Conservation (phyloP, 2,329 filamentous ascomycete species). For the Dactylellina haptotyla region DNA sequence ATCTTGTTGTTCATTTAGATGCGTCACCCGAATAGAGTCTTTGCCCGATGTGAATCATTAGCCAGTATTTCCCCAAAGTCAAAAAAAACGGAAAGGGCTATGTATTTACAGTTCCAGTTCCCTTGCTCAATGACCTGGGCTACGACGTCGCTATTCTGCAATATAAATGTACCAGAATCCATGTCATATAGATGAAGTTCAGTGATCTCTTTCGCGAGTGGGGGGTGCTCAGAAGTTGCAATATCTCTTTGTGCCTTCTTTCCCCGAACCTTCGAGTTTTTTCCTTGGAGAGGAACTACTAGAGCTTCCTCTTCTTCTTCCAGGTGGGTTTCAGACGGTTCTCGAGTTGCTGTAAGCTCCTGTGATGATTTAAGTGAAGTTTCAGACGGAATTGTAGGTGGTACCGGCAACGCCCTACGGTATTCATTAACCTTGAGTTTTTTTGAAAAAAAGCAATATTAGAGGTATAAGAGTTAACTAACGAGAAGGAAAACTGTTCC, state of each 20-base stretch:
- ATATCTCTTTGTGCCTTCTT: slow-evolving; percentile 60
- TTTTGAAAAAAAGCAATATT: not conserved
- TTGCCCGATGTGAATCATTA: not conserved
- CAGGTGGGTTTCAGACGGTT: not conserved
- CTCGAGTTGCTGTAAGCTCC: not conserved
- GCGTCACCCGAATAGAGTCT: slow-evolving; percentile 21
- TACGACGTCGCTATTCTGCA: slow-evolving; percentile 78
- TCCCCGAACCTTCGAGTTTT: slow-evolving; percentile 47
- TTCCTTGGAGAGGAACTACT: slow-evolving; percentile 59
- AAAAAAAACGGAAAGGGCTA: not conserved
- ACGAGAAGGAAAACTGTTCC: slow-evolving; percentile 78
- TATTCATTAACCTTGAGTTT: not conserved
- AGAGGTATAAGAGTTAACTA: slow-evolving; percentile 10
- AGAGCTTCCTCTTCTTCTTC: not conserved
- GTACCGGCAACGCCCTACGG: slow-evolving; percentile 13
- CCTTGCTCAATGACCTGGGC: slow-evolving; percentile 87
- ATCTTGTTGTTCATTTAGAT: slow-evolving; percentile 63
- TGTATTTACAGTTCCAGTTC: slow-evolving; percentile 75
- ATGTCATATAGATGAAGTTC: slow-evolving; percentile 97
- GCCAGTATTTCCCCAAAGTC: not conserved
- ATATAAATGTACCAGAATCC: slow-evolving; percentile 81
- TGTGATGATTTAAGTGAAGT: not conserved
- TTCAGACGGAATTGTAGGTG: slow-evolving; percentile 19
- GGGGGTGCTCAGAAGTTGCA: slow-evolving; percentile 76
- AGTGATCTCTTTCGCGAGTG: slow-evolving; percentile 77